Evolutionary conservation across 495 filamentous ascomycete genomes (phyloP), one percentile per base, ranked within the genome.

Genomic region (Hypomontagnella monticulosa): DNA sequence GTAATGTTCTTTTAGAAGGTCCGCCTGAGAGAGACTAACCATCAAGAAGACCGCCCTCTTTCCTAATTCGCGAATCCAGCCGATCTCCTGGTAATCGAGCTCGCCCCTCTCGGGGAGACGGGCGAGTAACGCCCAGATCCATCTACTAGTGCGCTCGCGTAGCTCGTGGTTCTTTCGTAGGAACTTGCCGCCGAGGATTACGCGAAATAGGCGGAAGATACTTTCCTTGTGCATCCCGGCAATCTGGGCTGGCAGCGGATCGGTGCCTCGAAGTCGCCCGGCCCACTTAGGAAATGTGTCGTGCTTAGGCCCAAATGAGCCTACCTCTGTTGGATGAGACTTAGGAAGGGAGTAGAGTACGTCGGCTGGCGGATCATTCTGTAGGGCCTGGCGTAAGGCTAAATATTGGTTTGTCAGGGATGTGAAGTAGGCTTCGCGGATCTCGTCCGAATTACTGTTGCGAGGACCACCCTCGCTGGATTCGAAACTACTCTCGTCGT

Each of bases 221-320:
- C 78, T 81, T 3, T 78, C 79, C 56, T 84, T 84, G 66, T 89
- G 83, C 86, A 94, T 88, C 15, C 83, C 82, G 0, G 87, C 88
- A 14, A 94, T 68, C 68, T 93, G 91, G 0, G 80, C 85, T 9
- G 89, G 88, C 12, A 82, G 75, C 6, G 92, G 92, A 47, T 88
- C 84, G 4, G 85, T 80, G 23, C 71, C 67, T 34, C 77, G 74
- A 75, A 75, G 78, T 48, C 64, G 84, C 57, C 55, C 87, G 41
- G 20, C 84, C 80, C 66, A 85, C 69, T 55, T 79, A 66, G 83
- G 79, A 82, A 78, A 83, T 52, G 73, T 81, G 75, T 57, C 76
- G 57, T 57, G 80, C 63, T 48, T 62, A 46, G 61, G 76, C 36
- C 70, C 83, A 67, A 80, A 77, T 4, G 73, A 67, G 1, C 81